phyloP scores from a whole-genome alignment of 139 green algal genomes.

The Limnomonas spitsbergensis region DNA sequence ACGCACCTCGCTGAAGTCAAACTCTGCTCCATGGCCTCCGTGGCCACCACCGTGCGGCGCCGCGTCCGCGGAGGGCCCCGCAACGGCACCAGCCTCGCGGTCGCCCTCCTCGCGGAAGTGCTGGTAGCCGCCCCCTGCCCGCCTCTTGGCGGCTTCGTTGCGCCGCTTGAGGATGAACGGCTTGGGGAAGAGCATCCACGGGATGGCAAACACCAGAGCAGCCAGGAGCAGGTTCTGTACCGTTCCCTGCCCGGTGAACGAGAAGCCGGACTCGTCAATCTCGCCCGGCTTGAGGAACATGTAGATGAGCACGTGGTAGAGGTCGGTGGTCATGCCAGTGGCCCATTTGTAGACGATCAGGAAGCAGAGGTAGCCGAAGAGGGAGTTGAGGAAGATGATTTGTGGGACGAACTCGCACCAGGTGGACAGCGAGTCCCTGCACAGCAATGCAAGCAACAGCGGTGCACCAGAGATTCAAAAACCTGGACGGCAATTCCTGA shows the following conservation, averaged over 20 bases:
- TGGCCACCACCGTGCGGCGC: constrained; percentile 18
- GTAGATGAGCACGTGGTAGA: constrained; percentile 97
- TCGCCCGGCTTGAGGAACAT: constrained; percentile 91
- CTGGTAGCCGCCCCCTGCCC: neutral
- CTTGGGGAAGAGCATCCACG: constrained; percentile 96
- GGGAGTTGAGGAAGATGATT: constrained; percentile 89
- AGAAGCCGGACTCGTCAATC: constrained; percentile 35
- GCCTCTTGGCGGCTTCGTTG: constrained; percentile 46
- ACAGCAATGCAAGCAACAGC: neutral
- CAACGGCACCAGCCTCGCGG: neutral
- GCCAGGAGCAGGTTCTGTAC: constrained; percentile 84
- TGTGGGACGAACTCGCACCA: constrained; percentile 77
- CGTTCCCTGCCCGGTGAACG: constrained; percentile 54
- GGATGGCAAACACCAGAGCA: constrained; percentile 71
- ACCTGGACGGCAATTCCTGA: neutral
- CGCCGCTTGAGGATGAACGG: constrained; percentile 88
- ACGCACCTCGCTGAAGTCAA: constrained; percentile 78
- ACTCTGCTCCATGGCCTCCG: constrained; percentile 50
- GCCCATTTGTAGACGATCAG: constrained; percentile 88
- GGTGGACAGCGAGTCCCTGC: constrained; percentile 69
- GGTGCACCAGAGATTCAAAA: neutral
- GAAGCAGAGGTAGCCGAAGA: constrained; percentile 94
- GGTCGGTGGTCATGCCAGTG: constrained; percentile 55
- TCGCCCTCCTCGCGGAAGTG: constrained; percentile 1
- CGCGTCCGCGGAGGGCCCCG: neutral